These are phyloP conservation scores for Penicillium sp. DNA, from an alignment of 2,329 filamentous ascomycete genomes.

Conservation along the genomic window DNA sequence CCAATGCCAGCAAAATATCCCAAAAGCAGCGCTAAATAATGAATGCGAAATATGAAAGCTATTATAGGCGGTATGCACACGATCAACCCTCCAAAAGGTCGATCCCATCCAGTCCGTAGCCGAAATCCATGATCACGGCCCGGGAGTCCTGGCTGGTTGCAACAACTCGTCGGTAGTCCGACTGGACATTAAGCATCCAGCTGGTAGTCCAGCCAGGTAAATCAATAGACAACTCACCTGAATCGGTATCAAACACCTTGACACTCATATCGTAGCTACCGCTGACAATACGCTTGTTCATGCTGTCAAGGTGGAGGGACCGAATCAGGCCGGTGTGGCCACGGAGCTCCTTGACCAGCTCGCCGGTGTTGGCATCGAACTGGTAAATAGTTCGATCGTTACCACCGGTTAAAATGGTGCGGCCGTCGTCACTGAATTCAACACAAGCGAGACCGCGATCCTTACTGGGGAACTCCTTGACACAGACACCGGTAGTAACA, in stretches of 20 bases:
- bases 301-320: conserved; percentile 85
- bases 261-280: conserved; percentile 95
- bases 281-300: conserved; percentile 83
- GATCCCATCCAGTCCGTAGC: conserved; percentile 59
- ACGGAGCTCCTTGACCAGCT: conserved; percentile 76
- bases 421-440: conserved; percentile 94
- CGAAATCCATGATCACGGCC: conserved; percentile 94
- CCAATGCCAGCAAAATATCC: conserved; percentile 31
- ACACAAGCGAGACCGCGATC: conserved; percentile 94
- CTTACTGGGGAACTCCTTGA: conserved; percentile 88
- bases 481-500: conserved; percentile 81
- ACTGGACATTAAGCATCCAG: conserved; percentile 96
- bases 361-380: conserved; percentile 90
- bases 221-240: conserved; percentile 75
- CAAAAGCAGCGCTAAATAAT: conserved; percentile 22
- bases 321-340: conserved; percentile 87
- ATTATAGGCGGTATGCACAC: conserved; percentile 12
- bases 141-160: conserved; percentile 93
- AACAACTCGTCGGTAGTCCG: conserved; percentile 91
- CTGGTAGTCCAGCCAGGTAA: conserved; percentile 95
- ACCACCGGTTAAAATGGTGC: conserved; percentile 88
- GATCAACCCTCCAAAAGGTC: conserved; percentile 53
- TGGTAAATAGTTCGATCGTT: conserved; percentile 96
- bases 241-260: conserved; percentile 88
- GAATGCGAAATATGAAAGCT: conserved; percentile 11